Conservation (phyloP, 2,329 filamentous ascomycete species). For the Dendrostoma leiphaemia region DNA sequence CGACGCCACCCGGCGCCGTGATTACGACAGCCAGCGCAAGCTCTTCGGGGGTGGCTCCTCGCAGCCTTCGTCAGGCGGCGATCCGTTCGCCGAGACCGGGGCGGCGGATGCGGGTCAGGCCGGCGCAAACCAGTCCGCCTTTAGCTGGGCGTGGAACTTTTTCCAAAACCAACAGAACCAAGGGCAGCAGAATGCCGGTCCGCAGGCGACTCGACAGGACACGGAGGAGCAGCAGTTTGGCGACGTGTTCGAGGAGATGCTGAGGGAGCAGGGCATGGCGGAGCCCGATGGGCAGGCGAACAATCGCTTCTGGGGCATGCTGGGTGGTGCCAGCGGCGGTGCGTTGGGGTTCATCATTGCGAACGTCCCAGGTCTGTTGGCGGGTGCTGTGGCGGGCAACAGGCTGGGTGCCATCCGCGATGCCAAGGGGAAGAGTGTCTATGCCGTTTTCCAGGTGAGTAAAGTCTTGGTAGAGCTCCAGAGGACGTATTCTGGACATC, state of each 20-base stretch:
- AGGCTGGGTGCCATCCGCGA: constrained; percentile 86
- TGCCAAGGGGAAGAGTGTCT: constrained; percentile 91
- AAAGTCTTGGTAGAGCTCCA: neutral
- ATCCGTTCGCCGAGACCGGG: constrained; percentile 47
- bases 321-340: constrained; percentile 84
- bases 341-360: constrained; percentile 93
- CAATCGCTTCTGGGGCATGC: constrained; percentile 78
- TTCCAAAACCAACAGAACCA: constrained; percentile 40
- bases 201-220: constrained; percentile 43
- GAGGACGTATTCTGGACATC: neutral
- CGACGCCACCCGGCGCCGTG: constrained; percentile 70
- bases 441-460: constrained; percentile 72
- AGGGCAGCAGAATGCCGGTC: constrained; percentile 20
- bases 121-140: constrained; percentile 44
- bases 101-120: constrained; percentile 33
- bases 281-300: constrained; percentile 63
- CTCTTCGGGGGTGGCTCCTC: constrained; percentile 50
- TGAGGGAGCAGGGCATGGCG: constrained; percentile 80
- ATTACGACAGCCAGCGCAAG: constrained; percentile 76
- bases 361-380: constrained; percentile 84
- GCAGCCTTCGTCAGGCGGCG: constrained; percentile 37
- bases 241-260: constrained; percentile 86
- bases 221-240: constrained; percentile 80
- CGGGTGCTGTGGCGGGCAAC: constrained; percentile 90
- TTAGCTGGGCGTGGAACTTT: constrained; percentile 76